Conservation (phyloP, 306 rosid genomes). For the Albizia julibrissin region DNA sequence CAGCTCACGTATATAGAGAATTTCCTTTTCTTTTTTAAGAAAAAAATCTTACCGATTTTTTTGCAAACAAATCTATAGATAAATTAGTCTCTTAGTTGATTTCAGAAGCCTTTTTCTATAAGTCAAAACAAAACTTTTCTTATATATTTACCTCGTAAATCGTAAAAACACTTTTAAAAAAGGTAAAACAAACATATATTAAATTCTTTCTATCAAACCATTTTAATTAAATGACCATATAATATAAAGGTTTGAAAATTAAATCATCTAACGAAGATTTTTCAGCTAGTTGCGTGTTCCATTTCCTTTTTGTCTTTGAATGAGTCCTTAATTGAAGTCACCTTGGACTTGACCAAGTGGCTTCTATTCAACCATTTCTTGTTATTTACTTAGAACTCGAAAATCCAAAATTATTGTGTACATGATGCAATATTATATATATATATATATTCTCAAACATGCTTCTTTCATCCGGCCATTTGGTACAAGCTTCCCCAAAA, state of each 20-base stretch:
- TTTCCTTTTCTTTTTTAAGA: too few relatives aligned
- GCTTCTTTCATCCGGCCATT: conserved; percentile 6
- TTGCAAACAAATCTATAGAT: too few relatives aligned
- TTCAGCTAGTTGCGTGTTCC: background rate
- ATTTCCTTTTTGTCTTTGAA: background rate
- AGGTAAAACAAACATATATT: background rate
- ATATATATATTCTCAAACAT: background rate
- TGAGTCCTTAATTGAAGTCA: background rate
- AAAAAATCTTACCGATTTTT: too few relatives aligned
- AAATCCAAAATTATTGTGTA: too few relatives aligned
- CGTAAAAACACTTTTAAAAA: too few relatives aligned
- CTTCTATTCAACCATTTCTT: background rate
- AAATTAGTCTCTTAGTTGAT: too few relatives aligned
- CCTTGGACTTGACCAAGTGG: background rate
- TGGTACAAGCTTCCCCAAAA: background rate
- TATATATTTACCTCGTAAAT: too few relatives aligned
- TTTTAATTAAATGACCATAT: background rate
- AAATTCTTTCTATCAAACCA: background rate
- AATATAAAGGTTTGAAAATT: background rate
- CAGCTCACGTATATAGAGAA: background rate
- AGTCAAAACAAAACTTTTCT: too few relatives aligned
- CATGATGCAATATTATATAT: background rate
- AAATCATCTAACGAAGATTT: background rate
- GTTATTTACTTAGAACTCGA: background rate
- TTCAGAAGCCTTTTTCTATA: too few relatives aligned